Base-by-base conservation (phyloP, 345 rosid genomes). In the Populus pruinosa region DNA sequence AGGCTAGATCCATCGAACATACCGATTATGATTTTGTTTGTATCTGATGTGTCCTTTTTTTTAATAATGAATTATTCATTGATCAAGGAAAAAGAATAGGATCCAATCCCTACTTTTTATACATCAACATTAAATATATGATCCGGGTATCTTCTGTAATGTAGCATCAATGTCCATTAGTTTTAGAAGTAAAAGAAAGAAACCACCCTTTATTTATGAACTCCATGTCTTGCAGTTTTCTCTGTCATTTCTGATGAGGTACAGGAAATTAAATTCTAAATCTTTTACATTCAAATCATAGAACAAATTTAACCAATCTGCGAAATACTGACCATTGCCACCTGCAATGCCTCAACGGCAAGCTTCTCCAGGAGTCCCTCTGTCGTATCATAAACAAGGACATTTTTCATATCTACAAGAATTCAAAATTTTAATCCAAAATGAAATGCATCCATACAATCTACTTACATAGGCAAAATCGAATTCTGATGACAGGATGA, bases 361-460 rank as follows among this genome's bases (percentile, higher is more conserved):
- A 91, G 91, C 82, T 87, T 90, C 85, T 94, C 97, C 94, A 90
- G 84, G 7, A 94, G 83, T 5, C 74, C 86, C 77, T 88, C 91
- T 44, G 88, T 82, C 64, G 61, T 76, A 78, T 94, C 94, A 72
- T 88, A 88, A 75, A 92, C 89, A 47, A 91, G 13, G 67, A 83
- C 82, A 73, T 92, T 91, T 74, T 83, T 78, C 50, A 89, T 85
- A 78, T 82, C 94, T 89, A 44, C 70, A 76, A 21, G 71, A 80
- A 72, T 53, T 27, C 72, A 69, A 12, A 5, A 31, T 69, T 55
- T 69, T n/a, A 67, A 43, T 47, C 50, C 35, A 62, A 72, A 65
- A 21, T 50, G 27, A 29, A 71, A 61, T 13, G 23, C 63, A 74
- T 18, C 64, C 14, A 13, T 31, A 63, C 18, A 14, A 31, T 11